Base-by-base conservation (phyloP, 306 rosid genomes). In the Quillaja saponaria region DNA sequence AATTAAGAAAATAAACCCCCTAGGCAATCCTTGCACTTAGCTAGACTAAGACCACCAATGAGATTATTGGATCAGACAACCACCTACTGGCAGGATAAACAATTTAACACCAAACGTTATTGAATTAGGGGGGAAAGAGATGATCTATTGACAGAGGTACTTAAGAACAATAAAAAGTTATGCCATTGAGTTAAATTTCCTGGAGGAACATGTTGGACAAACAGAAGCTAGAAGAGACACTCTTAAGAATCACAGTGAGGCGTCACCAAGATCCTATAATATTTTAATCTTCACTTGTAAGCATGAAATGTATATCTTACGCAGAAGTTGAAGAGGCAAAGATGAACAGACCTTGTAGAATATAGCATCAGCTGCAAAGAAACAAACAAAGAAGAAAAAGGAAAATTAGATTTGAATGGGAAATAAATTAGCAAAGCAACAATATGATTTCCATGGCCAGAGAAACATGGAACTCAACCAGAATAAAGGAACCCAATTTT, bases 331-430 rank as follows among this genome's bases (percentile, higher is more conserved):
- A 8, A 15, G 21, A 65, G 8, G 17, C 6, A 55, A 64, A 48
- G 53, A 68, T 19, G 49, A 60, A 31, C 80, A 17, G 33, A 92
- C 99, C 99, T 85, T 84, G 71, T 69, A 89, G 77, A 81, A 89
- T 78, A 84, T 69, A 40, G 75, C 63, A 61, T 84, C 90, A 40
- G 57, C 99, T 84, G 94, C 82, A 72, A 81, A 78, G 62, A 64
- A 19, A 37, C 20, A 35, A 53, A 71, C 37, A 13, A 59, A 55
- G 46, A 28, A 39, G 67, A 48, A 21, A 49, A 9, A 45, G 16
- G 41, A 70, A 41, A 61, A 55, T 83, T 64, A 81, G 86, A 72
- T 51, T 51, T 19, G 48, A 45, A 63, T 10, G 56, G 63, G 31
- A 10, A 17, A 46, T 12, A 8, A 49, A 68, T 34, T 3, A 73